A percentile compares a stretch with the other conserved stretches of the same genome.
Evolutionary conservation across 495 filamentous ascomycete species (phyloP).

Genomic region (Endocarpon pusillum): DNA sequence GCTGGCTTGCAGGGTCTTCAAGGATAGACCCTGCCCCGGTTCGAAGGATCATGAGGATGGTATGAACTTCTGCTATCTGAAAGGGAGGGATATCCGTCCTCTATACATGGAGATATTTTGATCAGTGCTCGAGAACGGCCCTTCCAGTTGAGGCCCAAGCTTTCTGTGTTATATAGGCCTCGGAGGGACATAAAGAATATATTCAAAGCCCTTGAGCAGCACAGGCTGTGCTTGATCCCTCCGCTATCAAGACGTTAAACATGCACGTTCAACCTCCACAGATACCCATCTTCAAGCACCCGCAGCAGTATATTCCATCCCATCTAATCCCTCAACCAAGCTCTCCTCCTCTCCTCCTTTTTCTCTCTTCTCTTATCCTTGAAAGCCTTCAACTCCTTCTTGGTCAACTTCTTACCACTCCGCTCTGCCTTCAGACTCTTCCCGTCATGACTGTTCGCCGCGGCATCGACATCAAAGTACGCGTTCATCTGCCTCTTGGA

Average conservation of each 20-base stretch:
- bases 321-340: slow-evolving; percentile 74
- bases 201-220: too few species aligned
- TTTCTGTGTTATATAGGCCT: too few species aligned
- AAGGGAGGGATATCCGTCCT: too few species aligned
- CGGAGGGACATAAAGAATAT: too few species aligned
- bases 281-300: background rate
- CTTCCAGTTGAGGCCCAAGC: too few species aligned
- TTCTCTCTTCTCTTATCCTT: slow-evolving; percentile 61
- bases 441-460: slow-evolving; percentile 84
- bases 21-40: too few species aligned
- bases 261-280: background rate
- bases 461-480: slow-evolving; percentile 95
- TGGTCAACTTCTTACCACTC: slow-evolving; percentile 70
- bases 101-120: too few species aligned
- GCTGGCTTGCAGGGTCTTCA: too few species aligned
- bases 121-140: too few species aligned
- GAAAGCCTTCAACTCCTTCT: slow-evolving; percentile 63
- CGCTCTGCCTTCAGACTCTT: slow-evolving; percentile 83
- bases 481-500: slow-evolving; percentile 76
- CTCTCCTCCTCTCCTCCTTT: slow-evolving; percentile 89
- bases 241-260: slow-evolving; percentile 8
- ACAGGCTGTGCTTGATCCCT: too few species aligned
- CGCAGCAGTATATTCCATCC: background rate
- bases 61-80: too few species aligned
- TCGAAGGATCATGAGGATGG: too few species aligned